Percentiles rank a stretch among this genome's conserved stretches.
Conservation (phyloP, 768 basidiomycete genomes). For the Sporobolomyces pararoseus region DNA sequence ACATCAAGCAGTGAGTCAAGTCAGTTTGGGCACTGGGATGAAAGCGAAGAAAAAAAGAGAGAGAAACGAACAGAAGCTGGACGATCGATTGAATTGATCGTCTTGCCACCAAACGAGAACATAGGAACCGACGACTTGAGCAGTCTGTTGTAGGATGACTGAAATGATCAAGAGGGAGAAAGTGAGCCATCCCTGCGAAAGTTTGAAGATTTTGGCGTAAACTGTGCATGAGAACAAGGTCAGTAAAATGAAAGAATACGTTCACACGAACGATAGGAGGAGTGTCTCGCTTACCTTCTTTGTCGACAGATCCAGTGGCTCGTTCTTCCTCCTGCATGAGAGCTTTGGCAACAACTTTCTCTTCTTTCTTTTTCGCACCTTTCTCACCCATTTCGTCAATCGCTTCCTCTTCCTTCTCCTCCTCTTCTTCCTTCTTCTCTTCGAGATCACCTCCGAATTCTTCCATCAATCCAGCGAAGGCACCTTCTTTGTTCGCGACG, state of each 20-base stretch:
- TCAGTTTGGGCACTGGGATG: background rate
- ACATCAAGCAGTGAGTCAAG: no score
- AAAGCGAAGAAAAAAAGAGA: background rate
- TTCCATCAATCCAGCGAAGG: slow-evolving; percentile 67
- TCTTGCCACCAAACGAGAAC: slow-evolving; percentile 87
- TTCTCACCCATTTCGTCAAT: background rate
- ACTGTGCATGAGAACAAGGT: slow-evolving; percentile 41
- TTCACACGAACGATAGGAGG: no score
- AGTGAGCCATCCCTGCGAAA: slow-evolving; percentile 64
- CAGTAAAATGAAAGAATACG: background rate
- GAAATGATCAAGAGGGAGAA: slow-evolving; percentile 65
- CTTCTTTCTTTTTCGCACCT: background rate
- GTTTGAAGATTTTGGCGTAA: slow-evolving; percentile 59
- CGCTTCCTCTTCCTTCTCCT: slow-evolving; percentile 17
- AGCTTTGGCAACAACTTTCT: slow-evolving; percentile 45
- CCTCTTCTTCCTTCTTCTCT: slow-evolving; percentile 44
- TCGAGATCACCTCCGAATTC: slow-evolving; percentile 56
- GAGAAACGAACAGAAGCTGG: slow-evolving; percentile 59
- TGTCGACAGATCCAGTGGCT: slow-evolving; percentile 57
- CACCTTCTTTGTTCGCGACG: slow-evolving; percentile 59
- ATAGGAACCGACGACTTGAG: slow-evolving; percentile 63
- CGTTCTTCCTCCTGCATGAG: slow-evolving; percentile 83
- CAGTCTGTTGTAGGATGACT: slow-evolving; percentile 64
- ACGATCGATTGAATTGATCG: slow-evolving; percentile 57
- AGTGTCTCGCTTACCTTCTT: slow-evolving; percentile 20